Conservation (phyloP, 2,329 filamentous ascomycete genomes). For the Aspergillus sp. region DNA sequence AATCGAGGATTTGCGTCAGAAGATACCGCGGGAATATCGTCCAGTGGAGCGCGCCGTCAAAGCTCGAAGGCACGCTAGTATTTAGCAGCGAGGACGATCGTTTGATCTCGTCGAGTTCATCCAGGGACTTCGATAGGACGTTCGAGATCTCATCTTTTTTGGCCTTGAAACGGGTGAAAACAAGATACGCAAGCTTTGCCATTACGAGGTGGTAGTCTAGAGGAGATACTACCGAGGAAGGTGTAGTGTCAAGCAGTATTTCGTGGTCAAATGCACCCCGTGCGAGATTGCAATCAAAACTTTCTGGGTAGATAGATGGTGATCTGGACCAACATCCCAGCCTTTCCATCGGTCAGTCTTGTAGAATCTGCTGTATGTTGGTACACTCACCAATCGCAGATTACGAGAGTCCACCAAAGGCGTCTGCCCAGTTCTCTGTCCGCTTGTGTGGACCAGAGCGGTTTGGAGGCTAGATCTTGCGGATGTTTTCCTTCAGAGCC, state of each 20-base stretch:
- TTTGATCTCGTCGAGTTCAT: background rate
- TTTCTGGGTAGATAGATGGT: background rate
- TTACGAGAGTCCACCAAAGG: slow-evolving; percentile 10
- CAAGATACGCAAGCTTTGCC: background rate
- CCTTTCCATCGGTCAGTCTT: background rate
- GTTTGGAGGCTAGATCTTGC: slow-evolving; percentile 1
- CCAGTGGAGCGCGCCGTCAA: background rate
- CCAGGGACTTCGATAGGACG: background rate
- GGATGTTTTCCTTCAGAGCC: slow-evolving; percentile 4
- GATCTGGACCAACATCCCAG: background rate
- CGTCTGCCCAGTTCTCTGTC: slow-evolving; percentile 8
- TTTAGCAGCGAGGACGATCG: background rate
- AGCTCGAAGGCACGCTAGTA: background rate
- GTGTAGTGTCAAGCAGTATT: background rate
- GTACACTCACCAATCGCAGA: slow-evolving; percentile 10
- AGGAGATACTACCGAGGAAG: background rate
- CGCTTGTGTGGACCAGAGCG: background rate
- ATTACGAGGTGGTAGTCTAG: background rate
- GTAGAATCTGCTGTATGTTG: too few relatives aligned
- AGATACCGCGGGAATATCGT: background rate
- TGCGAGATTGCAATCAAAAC: background rate
- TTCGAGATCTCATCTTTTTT: background rate
- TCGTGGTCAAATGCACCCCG: background rate
- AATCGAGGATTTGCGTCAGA: background rate
- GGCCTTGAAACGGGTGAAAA: background rate